A percentile compares a stretch with the other conserved stretches of the same genome.
phyloP scores from a whole-genome alignment of 2,329 filamentous ascomycete species.

The Fusarium pilosicola region DNA sequence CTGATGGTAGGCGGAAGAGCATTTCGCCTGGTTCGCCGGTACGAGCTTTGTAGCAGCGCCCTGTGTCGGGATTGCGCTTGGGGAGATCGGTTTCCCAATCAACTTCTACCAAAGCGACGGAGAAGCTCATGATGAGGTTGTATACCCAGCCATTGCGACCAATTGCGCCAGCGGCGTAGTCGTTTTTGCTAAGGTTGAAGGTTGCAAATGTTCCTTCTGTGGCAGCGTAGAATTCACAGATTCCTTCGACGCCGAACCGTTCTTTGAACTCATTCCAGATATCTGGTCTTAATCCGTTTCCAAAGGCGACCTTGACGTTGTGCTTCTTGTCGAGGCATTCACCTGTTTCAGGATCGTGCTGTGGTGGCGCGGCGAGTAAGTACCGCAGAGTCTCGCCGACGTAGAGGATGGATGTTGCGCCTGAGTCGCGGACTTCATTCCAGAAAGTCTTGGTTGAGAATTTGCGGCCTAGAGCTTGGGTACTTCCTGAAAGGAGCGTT shows the following conservation, averaged over 20 bases:
- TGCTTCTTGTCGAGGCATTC: slow-evolving; percentile 78
- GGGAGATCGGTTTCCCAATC: slow-evolving; percentile 78
- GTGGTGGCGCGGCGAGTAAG: slow-evolving; percentile 73
- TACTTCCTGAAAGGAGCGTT: slow-evolving; percentile 68
- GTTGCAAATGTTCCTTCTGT: slow-evolving; percentile 76
- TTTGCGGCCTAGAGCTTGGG: slow-evolving; percentile 77
- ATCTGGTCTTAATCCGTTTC: slow-evolving; percentile 86
- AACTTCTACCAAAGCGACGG: slow-evolving; percentile 71
- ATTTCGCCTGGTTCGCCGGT: slow-evolving; percentile 78
- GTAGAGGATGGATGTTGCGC: slow-evolving; percentile 84
- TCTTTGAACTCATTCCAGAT: slow-evolving; percentile 87
- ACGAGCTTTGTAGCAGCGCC: slow-evolving; percentile 70
- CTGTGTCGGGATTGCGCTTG: slow-evolving; percentile 72
- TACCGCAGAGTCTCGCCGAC: slow-evolving; percentile 90
- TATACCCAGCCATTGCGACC: slow-evolving; percentile 76
- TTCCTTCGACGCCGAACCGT: slow-evolving; percentile 77
- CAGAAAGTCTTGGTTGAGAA: slow-evolving; percentile 84
- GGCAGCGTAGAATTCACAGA: slow-evolving; percentile 84
- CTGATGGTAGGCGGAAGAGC: slow-evolving; percentile 74
- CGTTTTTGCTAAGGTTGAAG: slow-evolving; percentile 80
- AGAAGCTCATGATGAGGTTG: slow-evolving; percentile 61
- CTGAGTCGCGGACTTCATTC: slow-evolving; percentile 74
- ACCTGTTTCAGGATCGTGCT: slow-evolving; percentile 70
- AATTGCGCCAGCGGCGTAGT: slow-evolving; percentile 79
- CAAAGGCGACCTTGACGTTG: slow-evolving; percentile 78